A percentile compares a stretch with the other conserved stretches of the same genome.
Evolutionary conservation across 371 early-diverging fungal genomes (phyloP).

Genomic region (Globomyces sp.): DNA sequence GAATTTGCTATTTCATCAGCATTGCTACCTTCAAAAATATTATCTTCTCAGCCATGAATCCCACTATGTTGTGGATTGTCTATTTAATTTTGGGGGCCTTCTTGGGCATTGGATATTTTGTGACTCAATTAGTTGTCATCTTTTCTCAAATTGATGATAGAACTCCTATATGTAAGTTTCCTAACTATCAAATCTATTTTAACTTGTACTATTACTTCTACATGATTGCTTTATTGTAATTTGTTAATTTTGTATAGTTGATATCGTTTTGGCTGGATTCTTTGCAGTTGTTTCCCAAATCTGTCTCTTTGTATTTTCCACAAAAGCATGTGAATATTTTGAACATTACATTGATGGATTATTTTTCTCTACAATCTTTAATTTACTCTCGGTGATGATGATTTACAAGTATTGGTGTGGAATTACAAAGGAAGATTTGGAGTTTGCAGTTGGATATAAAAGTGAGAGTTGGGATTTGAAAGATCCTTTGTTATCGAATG

Average conservation of each 20-base stretch:
- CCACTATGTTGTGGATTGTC: slow-evolving; percentile 81
- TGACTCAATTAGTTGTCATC: slow-evolving; percentile 92
- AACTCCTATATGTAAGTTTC: slow-evolving; percentile 79
- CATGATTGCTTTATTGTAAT: too few species aligned
- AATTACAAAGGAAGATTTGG: slow-evolving; percentile 97
- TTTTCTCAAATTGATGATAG: slow-evolving; percentile 91
- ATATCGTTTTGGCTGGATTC: slow-evolving; percentile 82
- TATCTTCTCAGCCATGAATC: slow-evolving; percentile 59
- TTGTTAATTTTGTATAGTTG: slow-evolving; percentile 41
- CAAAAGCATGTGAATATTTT: slow-evolving; percentile 75
- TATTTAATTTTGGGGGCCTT: slow-evolving; percentile 85
- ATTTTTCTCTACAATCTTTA: slow-evolving; percentile 91
- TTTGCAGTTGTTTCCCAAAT: slow-evolving; percentile 88
- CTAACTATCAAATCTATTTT: neutral
- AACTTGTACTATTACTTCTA: too few species aligned
- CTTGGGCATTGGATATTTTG: slow-evolving; percentile 78
- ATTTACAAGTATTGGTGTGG: slow-evolving; percentile 99
- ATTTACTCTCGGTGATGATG: slow-evolving; percentile 96
- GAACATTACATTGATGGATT: slow-evolving; percentile 96
- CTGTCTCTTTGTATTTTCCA: slow-evolving; percentile 72
- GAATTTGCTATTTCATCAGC: slow-evolving; percentile 70
- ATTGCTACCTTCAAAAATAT: slow-evolving; percentile 77
- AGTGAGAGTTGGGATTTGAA: slow-evolving; percentile 91
- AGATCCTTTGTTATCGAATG: slow-evolving; percentile 65
- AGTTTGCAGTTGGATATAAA: slow-evolving; percentile 91